Percentiles rank a stretch among this genome's conserved stretches.
Conservation (phyloP, 2,329 filamentous ascomycete species). For the Fusarium sp. region DNA sequence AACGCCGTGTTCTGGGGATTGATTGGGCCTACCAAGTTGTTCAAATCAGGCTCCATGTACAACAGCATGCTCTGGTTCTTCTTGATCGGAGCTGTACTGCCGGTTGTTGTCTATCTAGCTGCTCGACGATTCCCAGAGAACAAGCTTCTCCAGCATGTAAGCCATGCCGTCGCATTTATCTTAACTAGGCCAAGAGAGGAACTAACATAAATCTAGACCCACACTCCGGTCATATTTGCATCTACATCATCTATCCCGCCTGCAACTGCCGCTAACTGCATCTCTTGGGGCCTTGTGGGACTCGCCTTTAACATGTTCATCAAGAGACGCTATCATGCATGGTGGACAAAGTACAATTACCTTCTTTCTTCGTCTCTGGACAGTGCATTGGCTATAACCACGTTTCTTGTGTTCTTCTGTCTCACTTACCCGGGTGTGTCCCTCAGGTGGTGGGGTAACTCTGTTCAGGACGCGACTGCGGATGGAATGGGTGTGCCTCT, state of each 20-base stretch:
- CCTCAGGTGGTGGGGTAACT: slow-evolving; percentile 33
- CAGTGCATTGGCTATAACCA: slow-evolving; percentile 23
- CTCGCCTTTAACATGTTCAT: neutral
- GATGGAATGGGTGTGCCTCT: slow-evolving; percentile 21
- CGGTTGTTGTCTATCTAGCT: slow-evolving; percentile 12
- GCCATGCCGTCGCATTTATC: neutral
- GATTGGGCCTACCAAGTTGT: slow-evolving; percentile 58
- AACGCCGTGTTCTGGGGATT: slow-evolving; percentile 61
- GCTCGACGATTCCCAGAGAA: slow-evolving; percentile 10
- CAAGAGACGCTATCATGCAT: neutral
- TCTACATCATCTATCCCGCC: slow-evolving; percentile 24
- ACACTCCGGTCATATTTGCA: slow-evolving; percentile 30
- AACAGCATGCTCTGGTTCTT: slow-evolving; percentile 20
- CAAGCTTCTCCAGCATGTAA: neutral
- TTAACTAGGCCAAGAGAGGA: neutral
- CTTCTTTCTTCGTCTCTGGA: slow-evolving; percentile 27
- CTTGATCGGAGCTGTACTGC: slow-evolving; percentile 15
- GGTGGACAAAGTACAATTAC: slow-evolving; percentile 31
- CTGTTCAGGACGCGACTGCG: slow-evolving; percentile 16
- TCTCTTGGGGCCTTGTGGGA: neutral
- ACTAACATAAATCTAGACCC: neutral
- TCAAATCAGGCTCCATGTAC: slow-evolving; percentile 22
- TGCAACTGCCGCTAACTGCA: slow-evolving; percentile 22
- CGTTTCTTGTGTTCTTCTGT: slow-evolving; percentile 28
- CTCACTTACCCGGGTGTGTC: slow-evolving; percentile 17